Conservation (phyloP, 2,329 filamentous ascomycete genomes). For the Dryadomyces quercus-mongolicae region DNA sequence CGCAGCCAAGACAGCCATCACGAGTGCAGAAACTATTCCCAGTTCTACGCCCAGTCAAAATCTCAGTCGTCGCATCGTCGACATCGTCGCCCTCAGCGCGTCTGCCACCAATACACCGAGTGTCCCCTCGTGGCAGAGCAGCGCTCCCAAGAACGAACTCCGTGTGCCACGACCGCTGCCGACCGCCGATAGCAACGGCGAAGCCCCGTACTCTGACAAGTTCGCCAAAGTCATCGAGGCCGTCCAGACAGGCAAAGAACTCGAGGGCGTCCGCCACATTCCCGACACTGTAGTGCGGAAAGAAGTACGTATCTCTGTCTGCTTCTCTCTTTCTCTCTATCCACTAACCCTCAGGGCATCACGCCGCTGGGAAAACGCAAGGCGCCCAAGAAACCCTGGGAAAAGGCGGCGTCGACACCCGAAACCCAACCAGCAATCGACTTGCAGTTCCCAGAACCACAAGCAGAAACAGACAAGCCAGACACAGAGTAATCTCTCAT, state of each 20-base stretch:
- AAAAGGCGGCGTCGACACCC: slow-evolving; percentile 43
- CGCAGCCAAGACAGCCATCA: slow-evolving; percentile 15
- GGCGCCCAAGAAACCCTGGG: slow-evolving; percentile 62
- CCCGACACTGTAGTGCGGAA: slow-evolving; percentile 66
- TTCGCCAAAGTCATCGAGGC: slow-evolving; percentile 81
- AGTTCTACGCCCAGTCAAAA: background rate
- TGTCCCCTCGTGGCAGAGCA: slow-evolving; percentile 30
- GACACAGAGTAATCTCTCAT: too few relatives aligned
- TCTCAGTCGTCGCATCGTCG: slow-evolving; percentile 7
- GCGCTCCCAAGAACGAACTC: slow-evolving; percentile 35
- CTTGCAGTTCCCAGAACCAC: slow-evolving; percentile 17
- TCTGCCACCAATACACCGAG: too few relatives aligned
- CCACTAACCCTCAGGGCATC: slow-evolving; percentile 23
- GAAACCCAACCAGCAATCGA: slow-evolving; percentile 14
- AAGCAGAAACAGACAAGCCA: background rate
- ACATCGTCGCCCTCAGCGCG: slow-evolving; percentile 4
- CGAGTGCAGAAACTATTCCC: background rate
- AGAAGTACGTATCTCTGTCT: slow-evolving; percentile 31
- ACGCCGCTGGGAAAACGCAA: slow-evolving; percentile 34
- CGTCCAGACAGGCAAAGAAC: slow-evolving; percentile 68
- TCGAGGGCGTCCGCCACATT: slow-evolving; percentile 80
- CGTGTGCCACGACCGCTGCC: slow-evolving; percentile 25
- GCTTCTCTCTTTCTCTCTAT: background rate
- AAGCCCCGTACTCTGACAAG: slow-evolving; percentile 62
- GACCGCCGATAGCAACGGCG: slow-evolving; percentile 14